These are phyloP conservation scores for Neopestalotiopsis sp. DNA, from an alignment of 2,329 filamentous ascomycete genomes.

Conservation along the genomic window DNA sequence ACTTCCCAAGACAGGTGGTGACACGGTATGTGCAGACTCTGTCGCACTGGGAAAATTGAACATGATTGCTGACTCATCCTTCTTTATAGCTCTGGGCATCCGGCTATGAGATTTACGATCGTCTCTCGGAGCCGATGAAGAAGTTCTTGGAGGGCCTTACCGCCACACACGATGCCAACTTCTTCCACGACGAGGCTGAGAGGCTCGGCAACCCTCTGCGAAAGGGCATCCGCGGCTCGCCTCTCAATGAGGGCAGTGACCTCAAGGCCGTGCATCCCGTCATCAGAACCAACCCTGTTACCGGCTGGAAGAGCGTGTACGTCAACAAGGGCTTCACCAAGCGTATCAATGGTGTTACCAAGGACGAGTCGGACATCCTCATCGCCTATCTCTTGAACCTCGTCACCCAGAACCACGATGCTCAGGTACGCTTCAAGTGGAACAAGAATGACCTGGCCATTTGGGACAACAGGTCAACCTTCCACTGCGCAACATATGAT, in stretches of 20 bases:
- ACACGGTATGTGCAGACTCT: constrained; percentile 38
- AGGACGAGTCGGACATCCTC: constrained; percentile 59
- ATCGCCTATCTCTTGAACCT: constrained; percentile 54
- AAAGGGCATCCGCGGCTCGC: constrained; percentile 54
- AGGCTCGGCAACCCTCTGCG: constrained; percentile 52
- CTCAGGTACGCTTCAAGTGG: constrained; percentile 61
- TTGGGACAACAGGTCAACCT: constrained; percentile 67
- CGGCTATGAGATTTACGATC: constrained; percentile 60
- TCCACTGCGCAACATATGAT: constrained; percentile 65
- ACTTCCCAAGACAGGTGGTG: constrained; percentile 52
- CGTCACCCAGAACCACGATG: constrained; percentile 60
- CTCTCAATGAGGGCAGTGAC: constrained; percentile 60
- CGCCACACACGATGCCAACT: constrained; percentile 53
- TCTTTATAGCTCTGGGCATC: constrained; percentile 49
- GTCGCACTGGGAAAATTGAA: neutral
- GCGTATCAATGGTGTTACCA: constrained; percentile 59
- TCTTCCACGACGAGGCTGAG: constrained; percentile 56
- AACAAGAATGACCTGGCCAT: constrained; percentile 61
- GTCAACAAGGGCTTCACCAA: constrained; percentile 57
- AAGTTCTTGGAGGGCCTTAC: constrained; percentile 55
- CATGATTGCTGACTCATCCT: constrained; percentile 16
- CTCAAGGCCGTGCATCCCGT: constrained; percentile 59
- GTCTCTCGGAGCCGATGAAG: constrained; percentile 54
- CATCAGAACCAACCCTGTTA: constrained; percentile 65
- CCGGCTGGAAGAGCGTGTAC: constrained; percentile 62